Base-by-base conservation (phyloP, 2,329 filamentous ascomycete genomes). In the Chaetomiaceae sp. region DNA sequence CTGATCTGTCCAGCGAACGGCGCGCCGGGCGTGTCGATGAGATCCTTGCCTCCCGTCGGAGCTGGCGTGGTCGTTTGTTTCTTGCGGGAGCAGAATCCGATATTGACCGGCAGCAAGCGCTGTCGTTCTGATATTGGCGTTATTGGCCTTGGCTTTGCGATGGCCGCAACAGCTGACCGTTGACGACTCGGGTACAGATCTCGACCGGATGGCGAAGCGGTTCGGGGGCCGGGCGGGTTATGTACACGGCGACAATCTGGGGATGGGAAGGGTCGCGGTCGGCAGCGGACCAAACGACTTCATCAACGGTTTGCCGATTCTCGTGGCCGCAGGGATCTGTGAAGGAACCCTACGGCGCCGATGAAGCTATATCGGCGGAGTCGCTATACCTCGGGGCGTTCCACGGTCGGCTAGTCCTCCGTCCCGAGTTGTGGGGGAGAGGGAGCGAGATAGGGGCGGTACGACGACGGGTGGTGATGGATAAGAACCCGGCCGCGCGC, bases 361-460 rank as follows among this genome's bases (percentile, higher is more conserved):
- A 47, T 54, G 57, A 59, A 44, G 53, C 56, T 61, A 59, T 61
- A 59, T 46, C 17, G 54, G 47, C 40, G 50, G 42, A 17, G 39
- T 25, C 39, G 37, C 47, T 63, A 60, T 59, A 61, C 56, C 52
- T 51, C 47, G 40, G 52, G 43, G 50, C 34, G 45, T 47, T 42
- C 39, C 50, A 51, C 51, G 47, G 40, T 45, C 39, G 46, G 46
- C 39, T 36, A 34, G 39, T 45, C 46, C 25, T 27, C 47, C 46
- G 43, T 36, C 51, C 51, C 42, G 55, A 25, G 43, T 53, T 55
- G 46, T 40, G 47, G 47, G 50, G 44, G 39, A 23, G 39, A 45
- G 46, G 49, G 37, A 51, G n/a, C 17, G 19, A n/a, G 47, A 39
- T 38, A 27, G 38, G 8, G 20, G 27, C 22, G 56, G 29, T 38